Evolutionary conservation across 2,329 filamentous ascomycete genomes (phyloP), one percentile per base, ranked within the genome.

Genomic region (Exophiala sp.): DNA sequence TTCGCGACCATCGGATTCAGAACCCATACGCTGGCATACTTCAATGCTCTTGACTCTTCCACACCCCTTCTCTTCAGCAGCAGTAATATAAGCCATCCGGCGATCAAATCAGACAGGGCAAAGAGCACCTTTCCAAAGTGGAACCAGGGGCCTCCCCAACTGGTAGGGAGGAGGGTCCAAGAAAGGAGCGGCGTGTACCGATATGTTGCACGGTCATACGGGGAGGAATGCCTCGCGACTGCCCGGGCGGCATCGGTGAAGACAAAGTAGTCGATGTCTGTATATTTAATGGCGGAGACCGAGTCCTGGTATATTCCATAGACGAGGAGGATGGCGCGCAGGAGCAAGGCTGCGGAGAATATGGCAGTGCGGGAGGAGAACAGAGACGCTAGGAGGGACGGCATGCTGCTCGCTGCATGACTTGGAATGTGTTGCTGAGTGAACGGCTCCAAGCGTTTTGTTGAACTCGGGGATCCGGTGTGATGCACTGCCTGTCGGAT

Each of bases 1-100:
- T 89, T 88, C 0, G 93, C 93, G 8, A 97, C 93, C 90, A 98
- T 97, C 0, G 93, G 93, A 63, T 98, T 98, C 64, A 96, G 77
- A 53, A 97, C 72, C 93, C 93, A 98, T 32, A 96, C 85, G 58
- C 83, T 82, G 1, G 90, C 85, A 62, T 87, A 96, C 53, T 79
- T 81, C 54, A 90, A 73, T 1, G 88, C 88, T 1, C 73, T 68
- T 16, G 72, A 69, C 6, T 66, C 62, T 1, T 68, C 60, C 72
- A 83, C 77, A 30, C 70, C 67, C 29, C 68, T 65, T 7, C 60
- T 65, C 13, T 67, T 65, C 38, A 85, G 65, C 9, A 83, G 73
- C 22, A 73, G 67, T 32, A 79, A 72, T 50, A 93, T 82, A 43
- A 95, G 71, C 79, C 82, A 90, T 8, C 93, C 93, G 0, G 93